phyloP scores from a whole-genome alignment of 257 asterid species.

The Fraxinus cuspidata region DNA sequence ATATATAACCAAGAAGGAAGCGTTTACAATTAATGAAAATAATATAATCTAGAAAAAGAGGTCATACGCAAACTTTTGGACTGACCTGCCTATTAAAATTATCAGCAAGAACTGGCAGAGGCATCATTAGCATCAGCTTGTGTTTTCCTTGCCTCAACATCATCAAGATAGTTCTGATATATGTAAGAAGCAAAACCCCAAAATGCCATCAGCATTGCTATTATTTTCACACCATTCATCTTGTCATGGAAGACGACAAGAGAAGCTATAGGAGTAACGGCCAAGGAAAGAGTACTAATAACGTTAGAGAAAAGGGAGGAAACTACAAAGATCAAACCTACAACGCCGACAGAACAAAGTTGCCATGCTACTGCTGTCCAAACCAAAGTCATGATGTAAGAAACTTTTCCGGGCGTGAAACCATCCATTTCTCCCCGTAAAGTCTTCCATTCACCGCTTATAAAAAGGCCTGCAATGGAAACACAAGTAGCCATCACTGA shows the following conservation, averaged over 20 bases:
- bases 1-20: constrained; percentile 1
- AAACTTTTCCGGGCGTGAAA: constrained; percentile 54
- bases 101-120: constrained; percentile 34
- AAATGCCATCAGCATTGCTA: constrained; percentile 71
- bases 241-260: constrained; percentile 69
- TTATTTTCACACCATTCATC: constrained; percentile 68
- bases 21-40: neutral
- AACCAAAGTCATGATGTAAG: constrained; percentile 71
- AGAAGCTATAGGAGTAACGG: constrained; percentile 77
- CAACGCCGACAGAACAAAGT: constrained; percentile 77
- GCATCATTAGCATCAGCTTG: constrained; percentile 18
- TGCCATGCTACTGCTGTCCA: constrained; percentile 94
- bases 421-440: constrained; percentile 58
- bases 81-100: neutral
- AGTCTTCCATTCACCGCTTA: constrained; percentile 83
- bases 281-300: constrained; percentile 88
- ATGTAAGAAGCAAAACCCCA: constrained; percentile 85
- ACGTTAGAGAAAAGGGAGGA: constrained; percentile 87
- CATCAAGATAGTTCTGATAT: constrained; percentile 85
- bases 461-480: constrained; percentile 65
- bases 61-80: neutral
- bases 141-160: constrained; percentile 38
- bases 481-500: constrained; percentile 63
- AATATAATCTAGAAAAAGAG: constrained; percentile 3
- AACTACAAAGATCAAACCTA: constrained; percentile 78